A percentile compares a stretch with the other conserved stretches of the same genome.
Conservation (phyloP, 768 basidiomycete genomes). For the Kwoniella bestiolae region DNA sequence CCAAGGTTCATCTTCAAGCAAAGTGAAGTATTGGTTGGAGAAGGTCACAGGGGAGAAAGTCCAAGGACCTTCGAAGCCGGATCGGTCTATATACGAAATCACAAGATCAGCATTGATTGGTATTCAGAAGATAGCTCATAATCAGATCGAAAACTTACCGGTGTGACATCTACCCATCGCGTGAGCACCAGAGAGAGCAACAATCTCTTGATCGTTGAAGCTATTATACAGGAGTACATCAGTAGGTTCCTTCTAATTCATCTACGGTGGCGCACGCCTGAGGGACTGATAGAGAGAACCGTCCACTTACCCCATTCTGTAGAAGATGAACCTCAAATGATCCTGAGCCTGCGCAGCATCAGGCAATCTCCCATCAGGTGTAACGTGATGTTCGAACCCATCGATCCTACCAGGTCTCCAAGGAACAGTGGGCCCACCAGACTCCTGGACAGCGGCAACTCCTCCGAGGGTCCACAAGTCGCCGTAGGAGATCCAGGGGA, state of each 20-base stretch:
- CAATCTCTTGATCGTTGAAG: slow-evolving; percentile 97
- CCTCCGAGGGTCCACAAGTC: slow-evolving; percentile 97
- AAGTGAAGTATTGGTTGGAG: slow-evolving; percentile 44
- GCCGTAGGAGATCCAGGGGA: slow-evolving; percentile 92
- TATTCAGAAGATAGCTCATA: not conserved
- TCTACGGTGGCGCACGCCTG: not conserved
- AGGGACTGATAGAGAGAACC: not conserved
- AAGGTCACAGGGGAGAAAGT: slow-evolving; percentile 75
- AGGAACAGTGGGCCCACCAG: slow-evolving; percentile 86
- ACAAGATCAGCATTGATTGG: not conserved
- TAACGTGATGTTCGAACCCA: slow-evolving; percentile 68
- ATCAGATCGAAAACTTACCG: slow-evolving; percentile 60
- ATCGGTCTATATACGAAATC: slow-evolving; percentile 46
- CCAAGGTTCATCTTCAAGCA: slow-evolving; percentile 79
- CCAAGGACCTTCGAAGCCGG: slow-evolving; percentile 58
- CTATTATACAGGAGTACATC: slow-evolving; percentile 45
- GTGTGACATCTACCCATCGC: slow-evolving; percentile 93
- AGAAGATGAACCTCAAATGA: slow-evolving; percentile 86
- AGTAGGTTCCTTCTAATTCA: slow-evolving; percentile 9
- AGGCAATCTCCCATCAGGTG: slow-evolving; percentile 59
- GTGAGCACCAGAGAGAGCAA: slow-evolving; percentile 90
- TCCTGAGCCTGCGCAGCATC: slow-evolving; percentile 81
- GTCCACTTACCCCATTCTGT: slow-evolving; percentile 74
- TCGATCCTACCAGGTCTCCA: slow-evolving; percentile 95
- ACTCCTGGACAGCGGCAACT: slow-evolving; percentile 86